Evolutionary conservation across 352 stramenopile species (phyloP).

Genomic region (Globisporangium orthogonon): DNA sequence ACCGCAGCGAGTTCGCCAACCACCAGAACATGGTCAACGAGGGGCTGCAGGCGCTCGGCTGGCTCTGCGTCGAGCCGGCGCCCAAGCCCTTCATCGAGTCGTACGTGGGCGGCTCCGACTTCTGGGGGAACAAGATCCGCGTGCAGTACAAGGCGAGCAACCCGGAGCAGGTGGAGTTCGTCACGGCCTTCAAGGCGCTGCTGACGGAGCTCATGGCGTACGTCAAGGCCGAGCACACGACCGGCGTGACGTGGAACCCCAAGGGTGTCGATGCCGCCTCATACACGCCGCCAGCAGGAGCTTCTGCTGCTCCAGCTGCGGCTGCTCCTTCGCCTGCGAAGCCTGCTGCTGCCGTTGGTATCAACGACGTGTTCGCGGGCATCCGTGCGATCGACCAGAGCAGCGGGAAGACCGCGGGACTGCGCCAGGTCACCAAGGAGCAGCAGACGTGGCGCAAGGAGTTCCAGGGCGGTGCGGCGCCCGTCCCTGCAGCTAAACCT

Average conservation of each 20-base stretch:
- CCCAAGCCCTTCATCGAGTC: constrained; percentile 94
- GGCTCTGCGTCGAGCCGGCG: constrained; percentile 74
- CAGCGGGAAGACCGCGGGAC: constrained; percentile 86
- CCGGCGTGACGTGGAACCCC: constrained; percentile 93
- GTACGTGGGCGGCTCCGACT: constrained; percentile 92
- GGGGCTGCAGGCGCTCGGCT: constrained; percentile 77
- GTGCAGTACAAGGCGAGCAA: constrained; percentile 94
- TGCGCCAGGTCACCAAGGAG: constrained; percentile 96
- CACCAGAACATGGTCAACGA: constrained; percentile 89
- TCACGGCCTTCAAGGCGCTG: constrained; percentile 91
- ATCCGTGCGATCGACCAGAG: constrained; percentile 88
- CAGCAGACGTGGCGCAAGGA: constrained; percentile 97
- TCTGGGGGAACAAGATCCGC: constrained; percentile 97
- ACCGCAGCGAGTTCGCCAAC: constrained; percentile 77
- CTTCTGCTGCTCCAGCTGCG: constrained; percentile 17
- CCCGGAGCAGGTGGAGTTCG: constrained; percentile 90
- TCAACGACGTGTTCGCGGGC: constrained; percentile 85
- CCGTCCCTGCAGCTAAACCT: constrained; percentile 6
- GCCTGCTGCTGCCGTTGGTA: constrained; percentile 39
- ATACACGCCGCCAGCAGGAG: constrained; percentile 30
- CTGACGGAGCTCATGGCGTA: constrained; percentile 90
- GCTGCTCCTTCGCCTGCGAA: constrained; percentile 11
- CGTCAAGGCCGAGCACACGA: constrained; percentile 94
- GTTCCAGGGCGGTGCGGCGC: constrained; percentile 65
- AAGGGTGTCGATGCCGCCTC: constrained; percentile 45